Evolutionary conservation across 140 eudicot species (phyloP).

Genomic region (Oenanthe javanica): DNA sequence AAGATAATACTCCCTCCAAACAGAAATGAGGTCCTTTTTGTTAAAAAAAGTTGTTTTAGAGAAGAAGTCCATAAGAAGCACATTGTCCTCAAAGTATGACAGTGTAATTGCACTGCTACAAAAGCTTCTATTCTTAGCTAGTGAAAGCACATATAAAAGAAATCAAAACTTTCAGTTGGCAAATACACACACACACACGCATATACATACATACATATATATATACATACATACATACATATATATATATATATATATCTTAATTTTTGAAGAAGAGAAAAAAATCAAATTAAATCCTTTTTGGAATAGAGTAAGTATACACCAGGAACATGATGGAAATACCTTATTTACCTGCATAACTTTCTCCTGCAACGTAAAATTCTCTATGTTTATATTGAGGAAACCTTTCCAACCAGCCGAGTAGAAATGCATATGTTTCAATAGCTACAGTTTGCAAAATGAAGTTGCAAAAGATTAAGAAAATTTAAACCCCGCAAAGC

Average conservation of each 20-base stretch:
- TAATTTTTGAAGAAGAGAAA: not conserved
- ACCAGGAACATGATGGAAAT: not conserved
- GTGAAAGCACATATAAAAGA: not conserved
- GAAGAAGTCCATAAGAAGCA: not conserved
- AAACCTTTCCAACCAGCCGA: constrained; percentile 87
- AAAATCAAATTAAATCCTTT: not conserved
- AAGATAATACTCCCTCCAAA: not conserved
- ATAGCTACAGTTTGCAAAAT: constrained; percentile 52
- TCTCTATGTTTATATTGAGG: constrained; percentile 92
- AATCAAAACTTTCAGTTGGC: not conserved
- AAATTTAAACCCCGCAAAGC: constrained; percentile 17
- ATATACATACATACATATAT: too few species aligned
- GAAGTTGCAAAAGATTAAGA: constrained; percentile 19
- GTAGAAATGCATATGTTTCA: constrained; percentile 71
- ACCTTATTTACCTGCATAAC: constrained; percentile 74
- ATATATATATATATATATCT: not conserved
- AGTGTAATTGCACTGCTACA: not conserved
- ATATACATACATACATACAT: too few species aligned
- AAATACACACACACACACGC: too few species aligned
- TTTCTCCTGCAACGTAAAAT: constrained; percentile 96
- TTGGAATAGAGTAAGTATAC: not conserved
- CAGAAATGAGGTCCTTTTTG: not conserved
- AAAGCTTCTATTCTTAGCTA: not conserved
- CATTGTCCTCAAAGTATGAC: not conserved
- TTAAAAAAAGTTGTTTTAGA: not conserved